Evolutionary conservation across 208 protist species (phyloP).

Genomic region (Wallacemonas collosoma): DNA sequence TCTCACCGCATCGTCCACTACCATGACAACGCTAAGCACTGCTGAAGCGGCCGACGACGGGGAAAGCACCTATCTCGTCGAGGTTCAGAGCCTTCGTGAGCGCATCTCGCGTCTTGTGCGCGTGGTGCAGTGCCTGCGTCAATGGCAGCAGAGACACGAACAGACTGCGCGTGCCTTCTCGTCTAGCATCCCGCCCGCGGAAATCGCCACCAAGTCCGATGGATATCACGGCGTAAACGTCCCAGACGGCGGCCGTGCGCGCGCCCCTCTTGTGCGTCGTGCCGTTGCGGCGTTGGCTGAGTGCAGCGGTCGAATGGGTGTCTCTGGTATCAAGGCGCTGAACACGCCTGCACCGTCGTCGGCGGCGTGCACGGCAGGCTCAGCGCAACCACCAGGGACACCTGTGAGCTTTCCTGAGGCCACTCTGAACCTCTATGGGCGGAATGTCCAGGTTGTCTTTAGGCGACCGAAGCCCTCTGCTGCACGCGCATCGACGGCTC

Average conservation of each 20-base stretch:
- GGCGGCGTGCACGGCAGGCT: no score
- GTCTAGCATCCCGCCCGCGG: no score
- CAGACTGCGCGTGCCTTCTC: neutral
- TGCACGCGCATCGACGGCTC: no score
- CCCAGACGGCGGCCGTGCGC: neutral
- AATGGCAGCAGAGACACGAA: constrained; percentile 9
- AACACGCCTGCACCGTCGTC: neutral
- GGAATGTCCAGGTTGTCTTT: constrained; percentile 46
- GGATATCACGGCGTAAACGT: no score
- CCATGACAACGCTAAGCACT: no score
- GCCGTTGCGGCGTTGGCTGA: neutral
- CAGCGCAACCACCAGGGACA: constrained; percentile 14
- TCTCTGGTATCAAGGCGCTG: constrained; percentile 12
- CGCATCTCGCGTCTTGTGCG: constrained; percentile 24
- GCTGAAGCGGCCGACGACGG: neutral
- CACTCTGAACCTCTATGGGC: constrained; percentile 39
- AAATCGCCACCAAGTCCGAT: no score
- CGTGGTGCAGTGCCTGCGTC: constrained; percentile 13
- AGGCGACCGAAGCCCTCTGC: constrained; percentile 24
- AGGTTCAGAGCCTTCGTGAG: constrained; percentile 18
- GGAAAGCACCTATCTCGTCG: constrained; percentile 18
- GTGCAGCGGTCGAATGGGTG: neutral
- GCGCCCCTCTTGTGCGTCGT: neutral
- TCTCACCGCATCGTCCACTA: neutral
- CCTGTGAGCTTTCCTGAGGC: constrained; percentile 50